A percentile compares a stretch with the other conserved stretches of the same genome.
phyloP scores from a whole-genome alignment of 768 basidiomycete species.

The Calocybe indica region DNA sequence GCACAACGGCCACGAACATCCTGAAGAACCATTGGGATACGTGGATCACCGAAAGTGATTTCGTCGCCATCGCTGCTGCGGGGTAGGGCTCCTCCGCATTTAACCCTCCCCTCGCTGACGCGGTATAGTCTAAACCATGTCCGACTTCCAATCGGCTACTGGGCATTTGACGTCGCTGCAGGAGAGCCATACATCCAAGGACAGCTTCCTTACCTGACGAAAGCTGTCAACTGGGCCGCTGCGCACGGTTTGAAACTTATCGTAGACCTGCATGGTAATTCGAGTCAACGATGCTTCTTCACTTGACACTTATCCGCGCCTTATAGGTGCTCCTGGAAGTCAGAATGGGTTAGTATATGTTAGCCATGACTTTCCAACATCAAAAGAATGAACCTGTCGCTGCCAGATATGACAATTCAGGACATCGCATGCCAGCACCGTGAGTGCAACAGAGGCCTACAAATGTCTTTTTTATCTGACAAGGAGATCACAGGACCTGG shows the following conservation, averaged over 20 bases:
- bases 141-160: constrained; percentile 83
- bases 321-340: constrained; percentile 66
- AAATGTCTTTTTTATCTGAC: not conserved
- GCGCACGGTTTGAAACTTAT: constrained; percentile 73
- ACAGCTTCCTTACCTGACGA: constrained; percentile 62
- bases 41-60: constrained; percentile 82
- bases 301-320: constrained; percentile 5
- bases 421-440: constrained; percentile 55
- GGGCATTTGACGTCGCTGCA: constrained; percentile 76
- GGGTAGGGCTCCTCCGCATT: constrained; percentile 39
- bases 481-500: constrained; percentile 41
- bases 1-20: constrained; percentile 37
- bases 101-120: constrained; percentile 1
- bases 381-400: constrained; percentile 3
- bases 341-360: constrained; percentile 60
- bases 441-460: constrained; percentile 15
- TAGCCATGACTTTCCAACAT: not conserved
- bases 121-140: constrained; percentile 70
- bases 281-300: not conserved
- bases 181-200: constrained; percentile 80
- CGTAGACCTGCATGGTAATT: constrained; percentile 61
- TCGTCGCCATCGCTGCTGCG: constrained; percentile 65
- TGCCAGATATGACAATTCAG: constrained; percentile 76
- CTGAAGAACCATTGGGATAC: constrained; percentile 72
- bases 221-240: constrained; percentile 67